These are phyloP conservation scores for Aureobasidium sp. DNA, from an alignment of 2,329 filamentous ascomycete genomes.

Conservation along the genomic window DNA sequence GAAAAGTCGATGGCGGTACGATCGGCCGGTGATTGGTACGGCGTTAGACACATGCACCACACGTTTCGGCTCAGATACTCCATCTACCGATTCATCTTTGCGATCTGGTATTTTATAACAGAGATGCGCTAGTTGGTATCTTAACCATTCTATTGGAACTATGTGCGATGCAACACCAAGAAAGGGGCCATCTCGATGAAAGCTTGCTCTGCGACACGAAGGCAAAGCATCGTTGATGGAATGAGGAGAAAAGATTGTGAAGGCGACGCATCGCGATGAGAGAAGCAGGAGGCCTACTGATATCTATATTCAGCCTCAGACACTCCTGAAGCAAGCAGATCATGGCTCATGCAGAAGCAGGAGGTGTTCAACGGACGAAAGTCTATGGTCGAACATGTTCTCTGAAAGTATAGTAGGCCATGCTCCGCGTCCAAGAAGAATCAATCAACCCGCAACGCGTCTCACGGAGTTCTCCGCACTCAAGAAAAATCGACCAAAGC, in stretches of 20 bases:
- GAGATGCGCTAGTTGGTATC: not conserved
- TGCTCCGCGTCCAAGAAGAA: not conserved
- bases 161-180: not conserved
- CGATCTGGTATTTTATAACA: not conserved
- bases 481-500: not conserved
- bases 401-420: not conserved
- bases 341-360: not conserved
- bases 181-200: not conserved
- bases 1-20: not conserved
- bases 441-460: not conserved
- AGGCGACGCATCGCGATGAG: not conserved
- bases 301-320: not conserved
- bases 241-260: not conserved
- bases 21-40: not conserved
- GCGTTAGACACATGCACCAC: not conserved
- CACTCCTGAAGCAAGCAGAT: not conserved
- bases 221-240: constrained; percentile 2
- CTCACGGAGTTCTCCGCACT: not conserved
- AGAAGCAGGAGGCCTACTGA: not conserved
- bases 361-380: not conserved
- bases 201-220: not conserved
- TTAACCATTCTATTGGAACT: not conserved
- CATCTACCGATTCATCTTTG: constrained; percentile 6
- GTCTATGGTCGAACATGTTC: not conserved
- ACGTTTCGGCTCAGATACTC: not conserved